Percentiles rank a stretch among this genome's conserved stretches.
phyloP scores from a whole-genome alignment of 202 grass and related monocot genomes.

The Cymbopogon flexuosus region DNA sequence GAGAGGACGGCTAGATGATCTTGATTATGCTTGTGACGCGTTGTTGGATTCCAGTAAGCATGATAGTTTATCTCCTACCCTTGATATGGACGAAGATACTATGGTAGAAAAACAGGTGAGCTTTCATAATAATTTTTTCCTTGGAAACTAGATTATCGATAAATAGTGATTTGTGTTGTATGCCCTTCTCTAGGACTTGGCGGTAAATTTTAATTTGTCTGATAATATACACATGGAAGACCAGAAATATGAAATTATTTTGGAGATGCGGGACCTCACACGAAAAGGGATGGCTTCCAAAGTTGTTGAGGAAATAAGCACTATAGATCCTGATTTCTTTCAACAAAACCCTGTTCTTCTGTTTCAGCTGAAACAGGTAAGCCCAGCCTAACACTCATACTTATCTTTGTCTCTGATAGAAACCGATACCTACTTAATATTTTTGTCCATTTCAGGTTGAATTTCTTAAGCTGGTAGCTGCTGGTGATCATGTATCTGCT shows the following conservation, averaged over 20 bases:
- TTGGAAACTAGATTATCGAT: background rate
- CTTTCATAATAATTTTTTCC: slow-evolving; percentile 35
- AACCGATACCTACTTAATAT: background rate
- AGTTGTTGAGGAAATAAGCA: slow-evolving; percentile 91
- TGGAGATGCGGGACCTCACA: slow-evolving; percentile 81
- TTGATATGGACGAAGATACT: slow-evolving; percentile 39
- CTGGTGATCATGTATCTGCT: slow-evolving; percentile 59
- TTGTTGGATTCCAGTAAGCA: slow-evolving; percentile 39
- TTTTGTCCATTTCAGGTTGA: slow-evolving; percentile 55
- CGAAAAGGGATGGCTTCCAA: slow-evolving; percentile 79
- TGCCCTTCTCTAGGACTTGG: slow-evolving; percentile 35
- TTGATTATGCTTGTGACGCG: slow-evolving; percentile 38
- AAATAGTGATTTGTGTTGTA: slow-evolving; percentile 28
- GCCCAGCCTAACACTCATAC: background rate
- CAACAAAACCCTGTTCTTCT: slow-evolving; percentile 71
- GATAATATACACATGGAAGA: slow-evolving; percentile 38
- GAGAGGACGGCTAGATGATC: slow-evolving; percentile 71
- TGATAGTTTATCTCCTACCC: slow-evolving; percentile 15
- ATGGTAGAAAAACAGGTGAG: slow-evolving; percentile 42
- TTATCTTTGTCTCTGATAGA: background rate
- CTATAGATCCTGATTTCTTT: slow-evolving; percentile 86
- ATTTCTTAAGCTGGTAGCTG: slow-evolving; percentile 85
- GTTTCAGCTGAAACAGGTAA: slow-evolving; percentile 98
- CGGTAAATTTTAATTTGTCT: slow-evolving; percentile 28
- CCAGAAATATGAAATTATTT: slow-evolving; percentile 73